Evolutionary conservation across 768 basidiomycete species (phyloP).

Genomic region (Steccherinum ochraceum): DNA sequence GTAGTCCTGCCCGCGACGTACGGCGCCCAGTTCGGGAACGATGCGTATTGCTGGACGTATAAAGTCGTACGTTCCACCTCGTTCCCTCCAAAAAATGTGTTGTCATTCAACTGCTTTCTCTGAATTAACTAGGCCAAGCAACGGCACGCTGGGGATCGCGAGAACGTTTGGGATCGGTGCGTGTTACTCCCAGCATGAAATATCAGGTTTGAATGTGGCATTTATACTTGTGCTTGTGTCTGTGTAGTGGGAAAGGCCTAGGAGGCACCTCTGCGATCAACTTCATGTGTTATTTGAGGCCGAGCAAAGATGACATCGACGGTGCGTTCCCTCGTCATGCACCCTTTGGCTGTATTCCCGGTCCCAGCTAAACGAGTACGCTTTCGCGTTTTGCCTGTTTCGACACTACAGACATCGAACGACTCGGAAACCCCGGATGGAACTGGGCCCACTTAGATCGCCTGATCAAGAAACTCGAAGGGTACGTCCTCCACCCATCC

Average conservation of each 20-base stretch:
- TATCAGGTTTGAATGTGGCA: no score
- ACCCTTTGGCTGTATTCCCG: no score
- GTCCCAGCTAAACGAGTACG: neutral
- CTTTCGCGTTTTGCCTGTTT: no score
- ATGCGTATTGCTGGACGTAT: constrained; percentile 13
- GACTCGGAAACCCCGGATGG: constrained; percentile 22
- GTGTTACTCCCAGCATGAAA: neutral
- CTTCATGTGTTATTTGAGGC: constrained; percentile 19
- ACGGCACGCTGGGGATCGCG: constrained; percentile 2
- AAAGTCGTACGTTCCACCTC: constrained; percentile 12
- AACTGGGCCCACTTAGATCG: constrained; percentile 19
- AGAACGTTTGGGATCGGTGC: constrained; percentile 3
- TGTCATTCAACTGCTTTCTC: neutral
- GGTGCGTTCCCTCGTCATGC: constrained; percentile 12
- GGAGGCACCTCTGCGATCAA: constrained; percentile 22
- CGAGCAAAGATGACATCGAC: constrained; percentile 17
- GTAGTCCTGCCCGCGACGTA: constrained; percentile 18
- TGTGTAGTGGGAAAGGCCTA: constrained; percentile 21
- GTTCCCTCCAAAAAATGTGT: neutral
- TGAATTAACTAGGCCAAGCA: constrained; percentile 2
- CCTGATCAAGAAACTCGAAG: constrained; percentile 14
- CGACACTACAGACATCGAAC: constrained; percentile 14
- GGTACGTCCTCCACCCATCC: constrained; percentile 7
- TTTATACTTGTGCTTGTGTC: neutral
- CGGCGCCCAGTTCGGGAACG: constrained; percentile 17